These are phyloP conservation scores for Phialophora tarda DNA, from an alignment of 2,329 filamentous ascomycete species.

Conservation along the genomic window DNA sequence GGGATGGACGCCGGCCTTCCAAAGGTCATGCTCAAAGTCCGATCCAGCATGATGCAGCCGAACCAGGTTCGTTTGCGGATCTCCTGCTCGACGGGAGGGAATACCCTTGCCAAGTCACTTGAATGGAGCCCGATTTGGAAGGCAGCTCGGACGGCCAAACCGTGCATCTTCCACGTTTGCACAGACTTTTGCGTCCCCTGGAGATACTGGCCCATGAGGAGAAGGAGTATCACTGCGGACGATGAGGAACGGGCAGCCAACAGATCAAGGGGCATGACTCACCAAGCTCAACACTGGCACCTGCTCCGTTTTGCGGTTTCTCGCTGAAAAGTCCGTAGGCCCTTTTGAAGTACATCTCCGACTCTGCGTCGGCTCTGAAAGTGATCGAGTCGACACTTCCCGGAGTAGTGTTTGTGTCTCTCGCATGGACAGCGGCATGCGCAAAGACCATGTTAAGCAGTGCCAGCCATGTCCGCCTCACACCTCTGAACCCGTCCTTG, in stretches of 20 bases:
- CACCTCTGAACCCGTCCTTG: slow-evolving; percentile 43
- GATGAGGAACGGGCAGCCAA: background rate
- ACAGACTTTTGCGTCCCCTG: slow-evolving; percentile 61
- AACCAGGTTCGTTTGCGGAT: slow-evolving; percentile 58
- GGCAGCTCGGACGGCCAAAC: slow-evolving; percentile 58
- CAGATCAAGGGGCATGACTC: slow-evolving; percentile 26
- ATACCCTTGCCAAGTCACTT: slow-evolving; percentile 44
- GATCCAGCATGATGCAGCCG: slow-evolving; percentile 56
- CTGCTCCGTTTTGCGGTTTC: slow-evolving; percentile 50
- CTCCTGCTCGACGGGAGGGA: slow-evolving; percentile 53
- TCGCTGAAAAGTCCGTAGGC: slow-evolving; percentile 53
- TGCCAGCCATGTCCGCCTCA: slow-evolving; percentile 58
- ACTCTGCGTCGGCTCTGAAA: slow-evolving; percentile 48
- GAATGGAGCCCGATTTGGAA: slow-evolving; percentile 61
- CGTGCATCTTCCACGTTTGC: slow-evolving; percentile 61
- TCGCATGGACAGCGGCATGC: slow-evolving; percentile 47
- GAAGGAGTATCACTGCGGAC: slow-evolving; percentile 54
- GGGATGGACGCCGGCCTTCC: slow-evolving; percentile 56
- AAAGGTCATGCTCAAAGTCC: slow-evolving; percentile 58
- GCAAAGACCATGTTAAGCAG: slow-evolving; percentile 59
- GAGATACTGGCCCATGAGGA: slow-evolving; percentile 59
- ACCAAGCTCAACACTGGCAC: slow-evolving; percentile 55
- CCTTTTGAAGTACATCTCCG: slow-evolving; percentile 55
- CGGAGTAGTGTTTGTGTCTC: slow-evolving; percentile 41
- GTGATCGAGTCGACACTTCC: slow-evolving; percentile 42